Conservation (phyloP, 306 rosid species). For the Citrullus amarus region DNA sequence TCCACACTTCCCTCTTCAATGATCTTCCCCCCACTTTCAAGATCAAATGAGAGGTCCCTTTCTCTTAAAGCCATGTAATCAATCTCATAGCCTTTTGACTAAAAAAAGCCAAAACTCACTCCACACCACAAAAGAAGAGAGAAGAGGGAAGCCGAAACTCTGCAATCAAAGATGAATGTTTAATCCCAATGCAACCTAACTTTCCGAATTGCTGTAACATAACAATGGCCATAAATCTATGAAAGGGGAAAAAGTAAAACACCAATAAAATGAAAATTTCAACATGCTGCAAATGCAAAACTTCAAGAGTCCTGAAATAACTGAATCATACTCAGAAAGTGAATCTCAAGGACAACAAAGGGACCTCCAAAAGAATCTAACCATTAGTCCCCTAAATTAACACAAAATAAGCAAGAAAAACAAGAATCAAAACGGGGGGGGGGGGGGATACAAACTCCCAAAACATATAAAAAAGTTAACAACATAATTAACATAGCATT, state of each 20-base stretch:
- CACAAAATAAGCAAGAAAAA: neutral
- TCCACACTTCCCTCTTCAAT: neutral
- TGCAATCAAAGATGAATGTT: neutral
- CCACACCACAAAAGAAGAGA: neutral
- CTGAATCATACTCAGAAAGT: neutral
- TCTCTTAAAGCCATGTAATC: constrained; percentile 17
- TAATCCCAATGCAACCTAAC: neutral
- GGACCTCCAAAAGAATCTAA: neutral
- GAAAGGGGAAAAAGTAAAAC: neutral
- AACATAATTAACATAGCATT: neutral
- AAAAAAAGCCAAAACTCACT: neutral
- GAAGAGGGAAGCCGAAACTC: neutral
- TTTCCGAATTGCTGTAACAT: neutral
- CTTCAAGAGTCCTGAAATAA: neutral
- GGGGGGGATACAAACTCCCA: neutral
- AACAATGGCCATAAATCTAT: neutral
- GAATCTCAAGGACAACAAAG: neutral
- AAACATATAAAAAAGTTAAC: neutral
- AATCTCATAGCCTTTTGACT: constrained; percentile 5
- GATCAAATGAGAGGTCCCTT: constrained; percentile 26
- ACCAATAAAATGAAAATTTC: neutral
- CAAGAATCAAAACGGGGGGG: neutral
- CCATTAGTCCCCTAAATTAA: neutral
- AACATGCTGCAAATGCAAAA: neutral
- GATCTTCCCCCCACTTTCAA: constrained; percentile 44